Base-by-base conservation (phyloP, 805 yeast species). In the Metschnikowia drakensbergensis region DNA sequence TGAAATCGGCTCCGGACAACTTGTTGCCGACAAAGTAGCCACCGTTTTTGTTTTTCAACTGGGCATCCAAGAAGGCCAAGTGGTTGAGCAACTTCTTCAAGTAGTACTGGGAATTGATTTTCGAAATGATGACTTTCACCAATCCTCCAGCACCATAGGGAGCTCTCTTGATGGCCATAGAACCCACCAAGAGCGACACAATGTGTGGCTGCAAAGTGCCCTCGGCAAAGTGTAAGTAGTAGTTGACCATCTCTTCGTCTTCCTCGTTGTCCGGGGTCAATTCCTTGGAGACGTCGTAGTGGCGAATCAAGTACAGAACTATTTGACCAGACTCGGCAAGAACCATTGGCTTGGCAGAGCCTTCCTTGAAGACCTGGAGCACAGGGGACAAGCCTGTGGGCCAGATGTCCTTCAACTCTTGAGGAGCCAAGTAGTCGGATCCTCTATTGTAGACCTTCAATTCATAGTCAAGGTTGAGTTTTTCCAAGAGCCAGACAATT, bases 291-390 rank as follows among this genome's bases (percentile, higher is more conserved):
- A 58, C 54, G 58, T 84, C 88, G 59, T 74, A 81, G 47, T 79
- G 65, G 11, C 61, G 58, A 39, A 82, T 62, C 37, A 85, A 55
- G 57, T 80, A 80, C 47, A 73, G 76, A 40, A 80, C 59, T 41
- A 85, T 83, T 41, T 71, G 71, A 3, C 86, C 90, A 25, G 83
- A 75, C 62, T 85, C 92, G 25, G 82, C 81, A 34, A 82, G 52
- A 43, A 62, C 58, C 11, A 68, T 32, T 4, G 55, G 54, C 32
- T 45, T 36, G 22, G 46, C 22, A 6, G 39, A n/a, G 26, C 54
- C 55, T 6, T 46, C 39, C 28, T 50, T 53, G 50, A 42, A 48
- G 7, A 57, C 48, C 42, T 53, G 50, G 23, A 57, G 54, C 8
- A 69, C 60, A 3, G 75, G 65, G 1, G 71, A 64, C 54, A 67